Evolutionary conservation across 192 early-diverging fungal genomes (phyloP), one percentile per base, ranked within the genome.

Genomic region (Linnemannia exigua): DNA sequence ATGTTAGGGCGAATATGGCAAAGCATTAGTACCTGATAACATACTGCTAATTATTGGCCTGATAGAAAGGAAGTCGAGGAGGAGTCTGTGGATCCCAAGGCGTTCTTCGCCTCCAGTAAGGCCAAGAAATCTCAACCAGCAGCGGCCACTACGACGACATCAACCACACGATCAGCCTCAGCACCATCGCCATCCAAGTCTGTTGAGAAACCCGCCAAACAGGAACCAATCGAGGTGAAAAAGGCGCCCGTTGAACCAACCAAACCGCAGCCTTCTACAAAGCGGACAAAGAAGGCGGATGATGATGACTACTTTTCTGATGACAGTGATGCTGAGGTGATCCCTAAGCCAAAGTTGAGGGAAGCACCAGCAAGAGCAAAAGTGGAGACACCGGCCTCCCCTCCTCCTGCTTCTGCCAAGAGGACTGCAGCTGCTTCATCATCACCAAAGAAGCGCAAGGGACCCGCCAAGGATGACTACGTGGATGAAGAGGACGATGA

Each of bases 271-370:
- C n/a, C 70, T 4, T 25, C 70, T 75, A 31, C 35, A 2, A 86
- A 77, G 36, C 84, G 51, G 28, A 19, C 70, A 16, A 86, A 86
- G 35, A 86, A 77, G 44, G 12, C 70, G 4, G 44, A 68, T 7
- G 70, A 73, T 1, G 75, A 80, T 25, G 84, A 86, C 20, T 77
- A 41, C 68, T 86, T 86, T 66, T 78, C 76, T n/a, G 79, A 80
- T 28, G 75, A 76, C n/a, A 63, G 71, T 37, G 84, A 86, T 74
- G 73, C 44, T 3, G 84, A 86, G 63, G 36, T 76, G 7, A 66
- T 86, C 12, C 69, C 77, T 35, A 37, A 33, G 12, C 83, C 83
- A 38, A 79, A 75, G 19, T 5, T 38, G 1, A 75, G 70, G 67
- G 8, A 33, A 20, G 68, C 74, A 4, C 67, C 72, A 36, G 51